These are phyloP conservation scores for Karstenula rhodostoma DNA, from an alignment of 2,329 filamentous ascomycete species.

Conservation along the genomic window DNA sequence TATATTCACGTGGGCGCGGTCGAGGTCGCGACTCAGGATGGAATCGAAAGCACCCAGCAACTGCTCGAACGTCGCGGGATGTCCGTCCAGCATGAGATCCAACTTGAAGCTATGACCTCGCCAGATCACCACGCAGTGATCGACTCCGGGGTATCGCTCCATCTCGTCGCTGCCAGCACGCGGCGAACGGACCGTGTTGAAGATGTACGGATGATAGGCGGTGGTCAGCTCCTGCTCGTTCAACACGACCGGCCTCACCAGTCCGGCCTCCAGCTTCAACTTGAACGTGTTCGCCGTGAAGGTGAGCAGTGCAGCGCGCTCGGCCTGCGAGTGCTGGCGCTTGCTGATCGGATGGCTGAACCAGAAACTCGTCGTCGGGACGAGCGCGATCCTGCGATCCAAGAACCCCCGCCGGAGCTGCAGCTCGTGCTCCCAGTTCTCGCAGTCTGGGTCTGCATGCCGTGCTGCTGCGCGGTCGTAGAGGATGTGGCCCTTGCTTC, in stretches of 20 bases:
- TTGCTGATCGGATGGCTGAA: conserved; percentile 9
- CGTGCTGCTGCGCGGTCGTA: conserved; percentile 2
- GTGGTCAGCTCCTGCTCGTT: conserved; percentile 8
- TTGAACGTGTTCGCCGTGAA: conserved; percentile 3
- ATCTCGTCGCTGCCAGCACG: neutral
- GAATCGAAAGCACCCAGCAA: neutral
- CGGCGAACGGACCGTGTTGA: neutral
- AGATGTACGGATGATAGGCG: neutral
- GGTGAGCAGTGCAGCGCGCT: conserved; percentile 4
- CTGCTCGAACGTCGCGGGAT: neutral
- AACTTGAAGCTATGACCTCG: conserved; percentile 1
- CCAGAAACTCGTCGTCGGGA: conserved; percentile 3
- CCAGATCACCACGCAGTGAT: conserved; percentile 7
- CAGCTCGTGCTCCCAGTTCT: conserved; percentile 6
- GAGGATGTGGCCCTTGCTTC: neutral
- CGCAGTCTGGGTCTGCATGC: neutral
- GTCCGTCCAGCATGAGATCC: neutral
- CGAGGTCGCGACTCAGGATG: neutral
- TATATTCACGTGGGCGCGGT: neutral
- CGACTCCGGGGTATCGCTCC: neutral
- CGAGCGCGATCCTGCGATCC: neutral
- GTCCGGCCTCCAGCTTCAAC: conserved; percentile 6
- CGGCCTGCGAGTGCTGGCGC: conserved; percentile 2
- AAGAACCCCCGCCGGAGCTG: conserved; percentile 3
- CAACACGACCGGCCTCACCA: neutral